Evolutionary conservation across 2,329 filamentous ascomycete genomes (phyloP).

Genomic region (Colletotrichum musicola): DNA sequence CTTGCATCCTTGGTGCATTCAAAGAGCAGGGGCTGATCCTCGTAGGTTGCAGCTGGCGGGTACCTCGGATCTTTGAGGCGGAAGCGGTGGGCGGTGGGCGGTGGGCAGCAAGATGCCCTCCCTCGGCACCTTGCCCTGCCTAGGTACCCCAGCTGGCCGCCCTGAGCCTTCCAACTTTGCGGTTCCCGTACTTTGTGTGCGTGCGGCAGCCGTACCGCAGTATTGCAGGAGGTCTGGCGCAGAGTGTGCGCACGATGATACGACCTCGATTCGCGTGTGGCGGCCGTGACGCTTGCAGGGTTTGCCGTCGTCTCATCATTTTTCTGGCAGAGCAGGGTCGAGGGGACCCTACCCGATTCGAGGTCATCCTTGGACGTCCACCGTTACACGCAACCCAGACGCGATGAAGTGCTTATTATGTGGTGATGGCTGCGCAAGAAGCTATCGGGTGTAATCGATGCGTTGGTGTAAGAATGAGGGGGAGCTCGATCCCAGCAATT

Average conservation of each 20-base stretch:
- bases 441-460: too few species aligned
- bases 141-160: not conserved
- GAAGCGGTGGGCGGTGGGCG: slow-evolving; percentile 8
- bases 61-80: slow-evolving; percentile 37
- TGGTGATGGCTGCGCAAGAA: not conserved
- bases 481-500: not conserved
- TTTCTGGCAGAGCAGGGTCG: slow-evolving; percentile 23
- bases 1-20: slow-evolving; percentile 28
- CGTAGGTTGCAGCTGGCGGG: slow-evolving; percentile 34
- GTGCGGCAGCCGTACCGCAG: slow-evolving; percentile 16
- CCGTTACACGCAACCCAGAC: slow-evolving; percentile 9
- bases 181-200: slow-evolving; percentile 21
- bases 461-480: not conserved
- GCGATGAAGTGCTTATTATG: not conserved
- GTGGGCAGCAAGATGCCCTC: slow-evolving; percentile 31
- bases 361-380: slow-evolving; percentile 16
- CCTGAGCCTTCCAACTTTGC: not conserved
- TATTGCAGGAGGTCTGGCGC: not conserved
- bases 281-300: slow-evolving; percentile 36
- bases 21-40: slow-evolving; percentile 31
- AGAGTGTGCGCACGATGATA: slow-evolving; percentile 9
- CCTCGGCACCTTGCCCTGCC: slow-evolving; percentile 13
- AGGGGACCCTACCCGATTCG: slow-evolving; percentile 22
- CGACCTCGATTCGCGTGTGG: slow-evolving; percentile 30
- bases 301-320: slow-evolving; percentile 32